A percentile compares a stretch with the other conserved stretches of the same genome.
Evolutionary conservation across 2,329 filamentous ascomycete species (phyloP).

Genomic region (Aspergillus hortae): DNA sequence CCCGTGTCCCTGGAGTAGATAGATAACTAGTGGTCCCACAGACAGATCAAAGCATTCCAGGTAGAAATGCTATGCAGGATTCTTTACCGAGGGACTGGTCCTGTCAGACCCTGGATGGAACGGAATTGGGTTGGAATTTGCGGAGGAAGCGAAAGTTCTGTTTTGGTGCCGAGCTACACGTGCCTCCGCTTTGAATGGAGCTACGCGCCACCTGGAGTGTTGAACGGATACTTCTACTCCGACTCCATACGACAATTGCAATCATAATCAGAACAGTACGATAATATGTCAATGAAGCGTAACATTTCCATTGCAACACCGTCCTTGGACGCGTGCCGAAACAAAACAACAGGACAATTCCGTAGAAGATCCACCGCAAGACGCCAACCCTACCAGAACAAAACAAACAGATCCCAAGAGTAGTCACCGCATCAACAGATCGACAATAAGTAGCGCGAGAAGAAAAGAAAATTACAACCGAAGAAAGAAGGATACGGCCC

Average conservation of each 20-base stretch:
- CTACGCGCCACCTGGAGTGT: background rate
- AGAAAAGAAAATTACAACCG: constrained; percentile 29
- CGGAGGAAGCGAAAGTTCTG: background rate
- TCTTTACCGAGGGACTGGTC: too few relatives aligned
- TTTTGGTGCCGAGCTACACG: background rate
- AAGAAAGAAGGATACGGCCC: constrained; percentile 27
- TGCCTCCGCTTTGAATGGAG: background rate
- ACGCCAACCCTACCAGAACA: constrained; percentile 33
- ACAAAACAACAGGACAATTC: constrained; percentile 20
- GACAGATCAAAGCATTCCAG: too few relatives aligned
- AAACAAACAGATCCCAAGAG: constrained; percentile 23
- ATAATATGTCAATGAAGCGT: constrained; percentile 6
- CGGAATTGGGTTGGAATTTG: too few relatives aligned
- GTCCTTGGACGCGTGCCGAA: constrained; percentile 13
- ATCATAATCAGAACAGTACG: too few relatives aligned
- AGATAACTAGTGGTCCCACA: too few relatives aligned
- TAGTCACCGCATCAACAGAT: constrained; percentile 14
- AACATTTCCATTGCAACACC: constrained; percentile 18
- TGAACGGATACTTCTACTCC: background rate
- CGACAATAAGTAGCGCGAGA: constrained; percentile 14
- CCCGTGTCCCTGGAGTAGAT: too few relatives aligned
- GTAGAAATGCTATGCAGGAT: too few relatives aligned
- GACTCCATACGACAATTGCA: too few relatives aligned
- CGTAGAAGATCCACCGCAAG: constrained; percentile 33
- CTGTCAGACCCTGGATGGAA: background rate